Conservation (phyloP, 2,329 filamentous ascomycete species). For the Alternaria gansuensis region DNA sequence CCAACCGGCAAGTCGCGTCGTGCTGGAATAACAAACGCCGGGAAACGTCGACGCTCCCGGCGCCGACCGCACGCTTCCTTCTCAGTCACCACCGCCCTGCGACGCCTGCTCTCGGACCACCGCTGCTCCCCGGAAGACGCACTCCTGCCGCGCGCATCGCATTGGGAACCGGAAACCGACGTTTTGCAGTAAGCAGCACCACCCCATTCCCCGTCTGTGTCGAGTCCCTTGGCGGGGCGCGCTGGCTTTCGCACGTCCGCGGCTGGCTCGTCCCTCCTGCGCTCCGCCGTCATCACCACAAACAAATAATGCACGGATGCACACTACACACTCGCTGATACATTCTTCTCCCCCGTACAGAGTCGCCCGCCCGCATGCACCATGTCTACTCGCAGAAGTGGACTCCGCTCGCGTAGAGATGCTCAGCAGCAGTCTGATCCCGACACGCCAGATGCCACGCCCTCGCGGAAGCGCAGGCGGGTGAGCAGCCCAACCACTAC, state of each 20-base stretch:
- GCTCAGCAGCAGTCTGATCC: slow-evolving; percentile 48
- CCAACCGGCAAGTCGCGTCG: slow-evolving; percentile 27
- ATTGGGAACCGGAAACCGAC: slow-evolving; percentile 16
- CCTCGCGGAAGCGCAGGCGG: slow-evolving; percentile 59
- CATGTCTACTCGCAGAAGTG: slow-evolving; percentile 26
- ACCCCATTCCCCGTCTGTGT: slow-evolving; percentile 14
- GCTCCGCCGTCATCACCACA: slow-evolving; percentile 15
- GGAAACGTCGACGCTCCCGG: slow-evolving; percentile 19
- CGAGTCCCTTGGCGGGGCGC: slow-evolving; percentile 29
- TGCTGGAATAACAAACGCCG: slow-evolving; percentile 26
- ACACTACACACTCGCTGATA: slow-evolving; percentile 29
- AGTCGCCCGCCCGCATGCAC: slow-evolving; percentile 31
- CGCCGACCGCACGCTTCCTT: slow-evolving; percentile 11
- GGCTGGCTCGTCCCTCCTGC: slow-evolving; percentile 19
- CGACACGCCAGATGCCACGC: slow-evolving; percentile 60
- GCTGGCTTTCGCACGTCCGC: slow-evolving; percentile 6
- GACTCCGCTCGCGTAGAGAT: slow-evolving; percentile 35
- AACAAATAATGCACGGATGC: slow-evolving; percentile 10
- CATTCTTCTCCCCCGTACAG: slow-evolving; percentile 9
- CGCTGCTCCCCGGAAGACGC: slow-evolving; percentile 8
- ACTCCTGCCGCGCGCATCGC: slow-evolving; percentile 9
- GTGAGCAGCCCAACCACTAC: slow-evolving; percentile 42
- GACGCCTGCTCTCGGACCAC: slow-evolving; percentile 11
- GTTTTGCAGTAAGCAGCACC: slow-evolving; percentile 26
- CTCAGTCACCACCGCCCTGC: slow-evolving; percentile 13